phyloP scores from a whole-genome alignment of 2,329 filamentous ascomycete species.

The Colletotrichum gigasporum region DNA sequence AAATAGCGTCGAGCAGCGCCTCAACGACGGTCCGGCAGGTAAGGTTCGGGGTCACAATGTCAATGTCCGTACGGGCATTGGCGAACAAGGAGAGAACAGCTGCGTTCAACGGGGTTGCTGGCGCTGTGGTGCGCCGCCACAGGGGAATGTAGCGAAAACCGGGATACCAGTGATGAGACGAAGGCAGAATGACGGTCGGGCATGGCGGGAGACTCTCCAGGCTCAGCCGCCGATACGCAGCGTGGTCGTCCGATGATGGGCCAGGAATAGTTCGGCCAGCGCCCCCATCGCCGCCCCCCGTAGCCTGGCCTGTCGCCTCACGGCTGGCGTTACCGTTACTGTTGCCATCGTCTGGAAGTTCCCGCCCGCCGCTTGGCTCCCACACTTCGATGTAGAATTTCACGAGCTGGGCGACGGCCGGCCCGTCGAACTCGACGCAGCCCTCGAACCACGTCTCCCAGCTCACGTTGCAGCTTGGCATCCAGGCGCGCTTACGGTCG shows the following conservation, averaged over 20 bases:
- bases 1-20: slow-evolving; percentile 68
- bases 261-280: neutral
- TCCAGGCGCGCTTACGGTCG: slow-evolving; percentile 71
- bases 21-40: slow-evolving; percentile 73
- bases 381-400: slow-evolving; percentile 77
- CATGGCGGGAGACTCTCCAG: slow-evolving; percentile 38
- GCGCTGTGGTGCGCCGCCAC: slow-evolving; percentile 57
- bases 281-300: neutral
- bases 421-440: slow-evolving; percentile 72
- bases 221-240: slow-evolving; percentile 24
- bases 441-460: slow-evolving; percentile 92
- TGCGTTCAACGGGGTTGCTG: slow-evolving; percentile 73
- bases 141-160: slow-evolving; percentile 69
- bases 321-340: neutral
- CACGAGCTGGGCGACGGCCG: slow-evolving; percentile 68
- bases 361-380: slow-evolving; percentile 44
- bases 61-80: slow-evolving; percentile 67
- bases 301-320: neutral
- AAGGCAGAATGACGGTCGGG: slow-evolving; percentile 75
- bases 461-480: slow-evolving; percentile 86
- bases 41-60: slow-evolving; percentile 81
- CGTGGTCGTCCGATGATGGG: slow-evolving; percentile 5
- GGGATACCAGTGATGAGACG: slow-evolving; percentile 76
- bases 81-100: slow-evolving; percentile 70
- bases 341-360: slow-evolving; percentile 2